These are phyloP conservation scores for Trypanosoma melophagium DNA, from an alignment of 208 protist genomes.

Conservation along the genomic window DNA sequence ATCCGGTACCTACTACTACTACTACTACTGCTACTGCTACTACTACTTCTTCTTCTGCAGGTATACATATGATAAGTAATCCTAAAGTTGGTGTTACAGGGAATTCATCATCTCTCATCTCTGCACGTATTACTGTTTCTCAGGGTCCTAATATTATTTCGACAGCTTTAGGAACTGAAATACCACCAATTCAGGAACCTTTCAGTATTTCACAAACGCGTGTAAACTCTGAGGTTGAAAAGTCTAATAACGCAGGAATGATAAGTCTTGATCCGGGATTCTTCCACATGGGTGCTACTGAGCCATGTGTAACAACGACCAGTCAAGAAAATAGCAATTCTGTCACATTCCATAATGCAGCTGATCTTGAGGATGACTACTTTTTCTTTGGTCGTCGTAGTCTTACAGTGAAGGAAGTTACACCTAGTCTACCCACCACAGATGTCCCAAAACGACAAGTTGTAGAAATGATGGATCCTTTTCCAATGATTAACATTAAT, in stretches of 20 bases:
- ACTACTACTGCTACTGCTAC: no score
- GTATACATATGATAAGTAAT: no score
- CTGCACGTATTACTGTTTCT: conserved; percentile 22
- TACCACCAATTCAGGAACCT: background rate
- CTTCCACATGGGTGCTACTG: conserved; percentile 8
- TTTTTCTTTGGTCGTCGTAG: conserved; percentile 74
- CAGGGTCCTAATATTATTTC: conserved; percentile 6
- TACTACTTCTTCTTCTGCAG: no score
- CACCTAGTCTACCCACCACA: background rate
- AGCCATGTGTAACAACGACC: background rate
- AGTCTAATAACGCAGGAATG: conserved; percentile 4
- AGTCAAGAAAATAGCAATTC: background rate
- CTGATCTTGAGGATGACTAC: conserved; percentile 75
- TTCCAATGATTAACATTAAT: background rate
- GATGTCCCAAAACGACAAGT: background rate
- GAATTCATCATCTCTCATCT: background rate
- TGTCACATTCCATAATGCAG: conserved; percentile 20
- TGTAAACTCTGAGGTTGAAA: background rate
- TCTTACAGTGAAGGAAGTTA: conserved; percentile 1
- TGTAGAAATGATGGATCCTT: background rate
- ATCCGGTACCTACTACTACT: no score
- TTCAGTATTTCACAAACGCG: background rate
- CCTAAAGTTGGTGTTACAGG: background rate
- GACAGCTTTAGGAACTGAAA: background rate
- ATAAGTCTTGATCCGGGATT: conserved; percentile 24